Conservation (phyloP, 768 basidiomycete species). For the Cubamyces lactineus region DNA sequence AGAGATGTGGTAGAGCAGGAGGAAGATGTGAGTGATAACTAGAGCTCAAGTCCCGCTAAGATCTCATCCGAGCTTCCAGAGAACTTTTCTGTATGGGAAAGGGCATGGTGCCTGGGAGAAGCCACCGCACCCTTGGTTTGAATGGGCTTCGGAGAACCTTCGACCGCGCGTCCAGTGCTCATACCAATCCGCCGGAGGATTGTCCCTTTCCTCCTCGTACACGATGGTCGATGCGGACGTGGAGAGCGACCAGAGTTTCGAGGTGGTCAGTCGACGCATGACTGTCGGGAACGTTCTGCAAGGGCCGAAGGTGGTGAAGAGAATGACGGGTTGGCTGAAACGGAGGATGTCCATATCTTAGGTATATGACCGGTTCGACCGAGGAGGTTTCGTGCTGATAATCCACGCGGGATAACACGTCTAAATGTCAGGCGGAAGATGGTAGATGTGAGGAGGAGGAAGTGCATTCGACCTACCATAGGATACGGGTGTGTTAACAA, state of each 20-base stretch:
- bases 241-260: conserved; percentile 8
- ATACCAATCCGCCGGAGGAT: neutral
- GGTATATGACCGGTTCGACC: neutral
- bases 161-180: neutral
- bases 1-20: neutral
- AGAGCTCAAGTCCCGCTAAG: too few species aligned
- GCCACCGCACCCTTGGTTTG: conserved; percentile 21
- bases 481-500: neutral
- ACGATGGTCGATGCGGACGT: conserved; percentile 9
- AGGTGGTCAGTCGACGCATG: neutral
- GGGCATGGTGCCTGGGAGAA: conserved; percentile 2
- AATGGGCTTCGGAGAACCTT: conserved; percentile 17
- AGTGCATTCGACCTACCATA: neutral
- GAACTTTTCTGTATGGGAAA: conserved; percentile 13
- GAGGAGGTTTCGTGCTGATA: neutral
- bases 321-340: conserved; percentile 20
- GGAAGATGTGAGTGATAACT: neutral
- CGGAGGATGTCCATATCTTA: conserved; percentile 16
- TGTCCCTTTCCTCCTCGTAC: conserved; percentile 12
- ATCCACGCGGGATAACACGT: neutral
- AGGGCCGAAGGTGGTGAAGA: conserved; percentile 13
- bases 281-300: neutral
- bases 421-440: too few species aligned
- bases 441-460: too few species aligned
- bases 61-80: neutral